These are phyloP conservation scores for Escallonia rubra DNA, from an alignment of 129 eudicot species.

Conservation along the genomic window DNA sequence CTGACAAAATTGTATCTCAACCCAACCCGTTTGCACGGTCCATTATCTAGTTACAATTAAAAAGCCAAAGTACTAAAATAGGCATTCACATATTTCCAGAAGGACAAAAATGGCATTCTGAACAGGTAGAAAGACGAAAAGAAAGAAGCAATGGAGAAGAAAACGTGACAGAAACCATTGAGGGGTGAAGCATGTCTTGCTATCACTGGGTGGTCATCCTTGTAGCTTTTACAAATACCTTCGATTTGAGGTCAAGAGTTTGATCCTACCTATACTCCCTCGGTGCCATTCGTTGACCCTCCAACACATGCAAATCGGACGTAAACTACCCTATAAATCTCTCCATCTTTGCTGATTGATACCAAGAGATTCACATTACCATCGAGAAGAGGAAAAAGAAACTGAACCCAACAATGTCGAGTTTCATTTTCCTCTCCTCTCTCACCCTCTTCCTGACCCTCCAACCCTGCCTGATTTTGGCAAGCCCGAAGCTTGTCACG, in stretches of 20 bases:
- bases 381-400: background rate
- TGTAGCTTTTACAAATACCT: too few species aligned
- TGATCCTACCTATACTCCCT: too few species aligned
- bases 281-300: background rate
- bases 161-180: background rate
- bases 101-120: too few species aligned
- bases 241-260: background rate
- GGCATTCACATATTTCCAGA: too few species aligned
- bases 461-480: slow-evolving; percentile 2
- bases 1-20: too few species aligned
- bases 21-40: too few species aligned
- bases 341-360: background rate
- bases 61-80: too few species aligned
- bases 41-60: too few species aligned
- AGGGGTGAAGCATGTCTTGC: background rate
- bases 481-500: background rate
- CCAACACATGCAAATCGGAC: background rate
- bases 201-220: background rate
- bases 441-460: slow-evolving; percentile 22
- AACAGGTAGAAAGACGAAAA: too few species aligned
- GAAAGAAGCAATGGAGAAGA: too few species aligned
- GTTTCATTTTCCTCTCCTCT: slow-evolving; percentile 20
- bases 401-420: slow-evolving; percentile 4
- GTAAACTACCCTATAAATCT: background rate
- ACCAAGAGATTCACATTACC: background rate